phyloP scores from a whole-genome alignment of 23 red algal genomes.

The Agarophyton chilense region DNA sequence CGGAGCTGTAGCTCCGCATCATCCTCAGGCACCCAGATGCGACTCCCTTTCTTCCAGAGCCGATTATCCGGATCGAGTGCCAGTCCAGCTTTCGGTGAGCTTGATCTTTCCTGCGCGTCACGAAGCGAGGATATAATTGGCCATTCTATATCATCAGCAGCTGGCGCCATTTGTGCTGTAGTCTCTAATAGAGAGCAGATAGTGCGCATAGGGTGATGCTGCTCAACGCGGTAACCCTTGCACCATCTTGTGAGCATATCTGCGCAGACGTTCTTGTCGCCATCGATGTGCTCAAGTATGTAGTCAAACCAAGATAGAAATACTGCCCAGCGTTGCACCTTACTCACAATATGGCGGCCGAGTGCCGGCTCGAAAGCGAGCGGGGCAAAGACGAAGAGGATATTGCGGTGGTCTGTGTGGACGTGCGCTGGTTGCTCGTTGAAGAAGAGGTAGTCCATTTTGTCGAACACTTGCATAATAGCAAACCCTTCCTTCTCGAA shows the following conservation, averaged over 20 bases:
- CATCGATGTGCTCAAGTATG: slow-evolving; percentile 32
- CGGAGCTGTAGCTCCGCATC: slow-evolving; percentile 11
- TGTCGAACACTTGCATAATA: slow-evolving; percentile 7
- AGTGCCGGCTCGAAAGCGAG: neutral
- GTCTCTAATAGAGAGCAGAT: neutral
- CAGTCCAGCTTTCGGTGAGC: no score
- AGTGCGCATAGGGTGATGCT: neutral
- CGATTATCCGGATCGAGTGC: no score
- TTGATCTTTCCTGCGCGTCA: neutral
- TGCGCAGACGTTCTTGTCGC: slow-evolving; percentile 9
- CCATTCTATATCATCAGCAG: neutral
- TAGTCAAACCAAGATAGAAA: slow-evolving; percentile 26
- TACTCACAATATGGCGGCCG: neutral
- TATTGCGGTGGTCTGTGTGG: slow-evolving; percentile 30
- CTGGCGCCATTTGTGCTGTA: neutral
- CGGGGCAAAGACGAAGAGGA: slow-evolving; percentile 16
- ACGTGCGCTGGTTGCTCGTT: neutral
- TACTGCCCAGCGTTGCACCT: slow-evolving; percentile 45
- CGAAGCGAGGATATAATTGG: neutral
- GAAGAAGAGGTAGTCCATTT: slow-evolving; percentile 27
- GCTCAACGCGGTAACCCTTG: neutral
- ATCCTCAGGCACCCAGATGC: slow-evolving; percentile 17
- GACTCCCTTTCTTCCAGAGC: neutral
- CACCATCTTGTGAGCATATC: slow-evolving; percentile 48
- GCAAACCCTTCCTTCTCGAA: slow-evolving; percentile 61